phyloP scores from a whole-genome alignment of 768 basidiomycete species.

The Neoboletus magnificus region DNA sequence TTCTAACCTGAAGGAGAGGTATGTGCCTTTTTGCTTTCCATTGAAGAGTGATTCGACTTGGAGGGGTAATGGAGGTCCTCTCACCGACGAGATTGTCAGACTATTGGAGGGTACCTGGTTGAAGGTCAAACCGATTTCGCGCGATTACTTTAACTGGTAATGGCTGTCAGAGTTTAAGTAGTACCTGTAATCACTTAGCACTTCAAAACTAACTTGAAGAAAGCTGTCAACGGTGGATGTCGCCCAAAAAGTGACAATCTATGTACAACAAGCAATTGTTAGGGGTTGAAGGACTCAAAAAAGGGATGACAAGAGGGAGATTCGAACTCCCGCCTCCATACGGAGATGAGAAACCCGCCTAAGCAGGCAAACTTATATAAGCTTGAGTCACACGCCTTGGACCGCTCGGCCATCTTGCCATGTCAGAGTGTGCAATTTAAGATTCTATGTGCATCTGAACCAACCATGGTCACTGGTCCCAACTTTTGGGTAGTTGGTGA shows the following conservation, averaged over 20 bases:
- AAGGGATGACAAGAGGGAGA: conserved; percentile 33
- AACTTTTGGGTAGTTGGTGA: no score
- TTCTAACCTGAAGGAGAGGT: conserved; percentile 17
- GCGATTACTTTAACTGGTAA: neutral
- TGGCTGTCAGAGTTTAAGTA: neutral
- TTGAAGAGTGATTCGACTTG: neutral
- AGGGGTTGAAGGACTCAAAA: no score
- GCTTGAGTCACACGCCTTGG: conserved; percentile 64
- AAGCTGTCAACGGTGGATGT: neutral
- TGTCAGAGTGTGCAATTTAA: rapidly evolving
- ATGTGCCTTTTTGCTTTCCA: neutral
- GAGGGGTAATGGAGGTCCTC: neutral
- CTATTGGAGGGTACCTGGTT: conserved; percentile 3
- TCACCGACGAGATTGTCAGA: conserved; percentile 3
- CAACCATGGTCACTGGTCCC: no score
- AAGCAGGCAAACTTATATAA: conserved; percentile 25
- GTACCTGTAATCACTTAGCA: neutral
- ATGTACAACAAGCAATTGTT: no score
- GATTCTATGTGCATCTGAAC: neutral
- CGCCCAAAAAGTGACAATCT: neutral
- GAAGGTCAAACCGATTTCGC: conserved; percentile 4
- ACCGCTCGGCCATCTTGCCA: conserved; percentile 61
- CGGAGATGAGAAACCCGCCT: conserved; percentile 31
- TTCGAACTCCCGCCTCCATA: conserved; percentile 35
- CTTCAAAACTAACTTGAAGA: no score